Conservation (phyloP, 2,329 filamentous ascomycete genomes). For the Arthrobotrys pseudoclavata region DNA sequence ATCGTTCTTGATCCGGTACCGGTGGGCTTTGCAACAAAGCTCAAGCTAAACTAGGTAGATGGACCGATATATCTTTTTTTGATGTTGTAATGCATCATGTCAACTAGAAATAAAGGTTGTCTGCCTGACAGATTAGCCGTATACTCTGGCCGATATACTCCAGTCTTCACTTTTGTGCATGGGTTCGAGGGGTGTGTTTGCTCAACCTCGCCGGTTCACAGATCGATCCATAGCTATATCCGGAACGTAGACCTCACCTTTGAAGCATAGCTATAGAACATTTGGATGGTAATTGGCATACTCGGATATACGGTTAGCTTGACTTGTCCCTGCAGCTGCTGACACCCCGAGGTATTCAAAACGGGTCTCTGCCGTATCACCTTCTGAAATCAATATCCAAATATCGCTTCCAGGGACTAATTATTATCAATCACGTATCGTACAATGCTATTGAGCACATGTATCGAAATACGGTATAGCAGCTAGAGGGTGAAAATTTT, state of each 20-base stretch:
- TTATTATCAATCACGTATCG: constrained; percentile 19
- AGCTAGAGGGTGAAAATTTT: not conserved
- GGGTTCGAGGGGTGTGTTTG: not conserved
- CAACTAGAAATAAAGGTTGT: constrained; percentile 13
- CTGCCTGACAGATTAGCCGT: constrained; percentile 43
- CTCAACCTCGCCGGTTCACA: too few species aligned
- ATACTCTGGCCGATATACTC: not conserved
- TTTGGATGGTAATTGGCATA: not conserved
- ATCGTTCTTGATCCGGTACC: constrained; percentile 12
- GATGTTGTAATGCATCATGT: constrained; percentile 28
- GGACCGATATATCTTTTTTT: constrained; percentile 3
- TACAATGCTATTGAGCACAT: constrained; percentile 26
- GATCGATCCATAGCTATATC: not conserved
- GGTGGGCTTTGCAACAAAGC: constrained; percentile 17
- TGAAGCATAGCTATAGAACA: too few species aligned
- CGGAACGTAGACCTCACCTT: too few species aligned
- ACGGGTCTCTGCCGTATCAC: constrained; percentile 14
- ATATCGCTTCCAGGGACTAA: not conserved
- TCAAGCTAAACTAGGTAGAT: constrained; percentile 22
- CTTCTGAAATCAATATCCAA: not conserved
- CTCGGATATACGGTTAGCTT: not conserved
- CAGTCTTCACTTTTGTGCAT: constrained; percentile 3
- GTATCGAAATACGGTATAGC: not conserved
- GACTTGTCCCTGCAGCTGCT: constrained; percentile 32
- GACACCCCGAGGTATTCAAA: constrained; percentile 4